phyloP scores from a whole-genome alignment of 345 rosid species.

The Eucalyptus sp. region DNA sequence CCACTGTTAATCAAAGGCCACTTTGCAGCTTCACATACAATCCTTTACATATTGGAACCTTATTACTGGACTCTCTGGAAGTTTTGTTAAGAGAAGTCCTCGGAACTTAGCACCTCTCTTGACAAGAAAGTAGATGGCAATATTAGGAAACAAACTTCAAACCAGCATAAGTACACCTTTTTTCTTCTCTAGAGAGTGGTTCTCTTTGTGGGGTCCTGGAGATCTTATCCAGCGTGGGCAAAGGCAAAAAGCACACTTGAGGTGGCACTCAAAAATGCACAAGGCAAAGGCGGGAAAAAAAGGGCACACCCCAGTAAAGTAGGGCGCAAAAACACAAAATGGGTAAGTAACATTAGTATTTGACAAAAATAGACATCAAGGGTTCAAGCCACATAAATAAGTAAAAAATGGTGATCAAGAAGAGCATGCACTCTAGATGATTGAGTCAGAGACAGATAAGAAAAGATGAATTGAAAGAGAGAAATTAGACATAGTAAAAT shows the following conservation, averaged over 20 bases:
- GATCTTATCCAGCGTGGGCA: not conserved
- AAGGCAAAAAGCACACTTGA: not conserved
- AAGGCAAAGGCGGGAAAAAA: not conserved
- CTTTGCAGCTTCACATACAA: not conserved
- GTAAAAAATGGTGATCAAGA: not conserved
- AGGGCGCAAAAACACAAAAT: not conserved
- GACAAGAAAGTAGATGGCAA: not conserved
- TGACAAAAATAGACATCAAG: not conserved
- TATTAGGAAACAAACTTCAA: not conserved
- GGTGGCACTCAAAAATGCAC: not conserved
- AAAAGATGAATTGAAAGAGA: not conserved
- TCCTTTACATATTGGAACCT: not conserved
- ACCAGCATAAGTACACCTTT: not conserved
- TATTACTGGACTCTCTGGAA: not conserved
- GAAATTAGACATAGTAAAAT: not conserved
- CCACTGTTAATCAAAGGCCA: not conserved
- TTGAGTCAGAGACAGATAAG: not conserved
- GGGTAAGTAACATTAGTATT: not conserved
- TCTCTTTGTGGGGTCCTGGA: not conserved
- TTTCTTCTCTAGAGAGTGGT: not conserved
- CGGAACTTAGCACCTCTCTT: not conserved
- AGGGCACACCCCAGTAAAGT: not conserved
- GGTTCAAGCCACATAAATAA: not conserved
- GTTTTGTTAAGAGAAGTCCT: not conserved
- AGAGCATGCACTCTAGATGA: not conserved